Evolutionary conservation across 108 stramenopile species (phyloP).

Genomic region (Epithemia pelagica): DNA sequence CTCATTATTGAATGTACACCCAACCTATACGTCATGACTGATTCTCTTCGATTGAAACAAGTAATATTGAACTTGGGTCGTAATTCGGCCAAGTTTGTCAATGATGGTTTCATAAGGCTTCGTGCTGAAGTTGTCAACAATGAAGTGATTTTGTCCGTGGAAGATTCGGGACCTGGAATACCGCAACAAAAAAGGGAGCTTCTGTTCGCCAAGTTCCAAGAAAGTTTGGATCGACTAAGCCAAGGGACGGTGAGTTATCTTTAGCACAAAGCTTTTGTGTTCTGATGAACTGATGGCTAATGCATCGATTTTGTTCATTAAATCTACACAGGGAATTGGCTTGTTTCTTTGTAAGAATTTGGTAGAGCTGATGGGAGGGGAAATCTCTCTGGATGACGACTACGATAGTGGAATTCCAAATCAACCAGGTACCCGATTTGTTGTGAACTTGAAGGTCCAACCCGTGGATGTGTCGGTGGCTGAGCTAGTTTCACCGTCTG

Average conservation of each 20-base stretch:
- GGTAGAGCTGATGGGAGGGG: slow-evolving; percentile 41
- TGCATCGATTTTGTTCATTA: neutral
- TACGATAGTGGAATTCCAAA: slow-evolving; percentile 10
- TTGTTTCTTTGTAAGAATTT: slow-evolving; percentile 42
- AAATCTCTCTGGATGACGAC: slow-evolving; percentile 35
- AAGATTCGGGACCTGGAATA: slow-evolving; percentile 40
- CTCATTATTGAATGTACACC: slow-evolving; percentile 30
- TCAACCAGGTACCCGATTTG: slow-evolving; percentile 12
- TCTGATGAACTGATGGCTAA: neutral
- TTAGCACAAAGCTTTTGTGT: neutral
- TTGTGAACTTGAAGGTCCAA: neutral
- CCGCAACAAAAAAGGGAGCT: slow-evolving; percentile 21
- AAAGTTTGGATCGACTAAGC: slow-evolving; percentile 21
- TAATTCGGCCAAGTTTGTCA: slow-evolving; percentile 42
- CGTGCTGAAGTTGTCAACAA: slow-evolving; percentile 16
- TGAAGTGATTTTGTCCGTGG: slow-evolving; percentile 13
- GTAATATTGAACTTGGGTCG: slow-evolving; percentile 40
- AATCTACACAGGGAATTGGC: slow-evolving; percentile 26
- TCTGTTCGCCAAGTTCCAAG: slow-evolving; percentile 34
- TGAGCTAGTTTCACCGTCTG: neutral
- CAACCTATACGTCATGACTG: slow-evolving; percentile 31
- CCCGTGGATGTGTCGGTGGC: neutral
- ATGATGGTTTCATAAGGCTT: slow-evolving; percentile 44
- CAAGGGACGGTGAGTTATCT: slow-evolving; percentile 23
- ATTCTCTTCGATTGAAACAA: slow-evolving; percentile 46